Evolutionary conservation across 2,329 filamentous ascomycete genomes (phyloP), one percentile per base, ranked within the genome.

Genomic region (Epichloe brachyelytri): DNA sequence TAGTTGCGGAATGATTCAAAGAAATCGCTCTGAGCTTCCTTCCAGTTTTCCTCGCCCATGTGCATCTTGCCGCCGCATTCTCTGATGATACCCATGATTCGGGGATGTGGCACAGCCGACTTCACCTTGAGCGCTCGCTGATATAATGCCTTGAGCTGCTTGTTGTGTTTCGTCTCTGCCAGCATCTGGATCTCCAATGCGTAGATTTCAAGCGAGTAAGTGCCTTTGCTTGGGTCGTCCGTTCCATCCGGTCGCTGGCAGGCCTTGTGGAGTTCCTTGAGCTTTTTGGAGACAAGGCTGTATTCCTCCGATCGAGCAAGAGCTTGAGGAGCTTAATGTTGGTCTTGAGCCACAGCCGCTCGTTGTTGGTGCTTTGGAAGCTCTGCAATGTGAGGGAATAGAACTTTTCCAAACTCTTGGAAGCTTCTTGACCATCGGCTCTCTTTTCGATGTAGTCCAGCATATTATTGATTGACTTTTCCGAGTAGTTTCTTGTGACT

Each of bases 21-120:
- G 69, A 98, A 98, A 72, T 97, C 93, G 60, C 83, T 91, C 69
- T 97, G 90, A 1, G 93, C 93, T 62, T 90, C 88, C 66, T 93
- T 88, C 93, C 93, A 98, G 66, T 97, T 97, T 72, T 97, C 93
- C 75, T 98, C 93, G 67, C 87, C 93, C 93, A 98, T 97, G 72
- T 97, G 90, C 93, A 98, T 98, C 75, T 98, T 98, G 60, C 93
- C 93, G 62, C 93, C 93, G 65, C 93, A 98, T 71, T 98, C 93
- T 50, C 91, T 85, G 64, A 98, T 98, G 66, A 98, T 91, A 48
- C 93, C 93, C 88, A 97, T 96, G 66, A 98, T 95, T 71, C 95
- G 95, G 53, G 93, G 93, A 70, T 98, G 93, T 39, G 93, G 91
- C 12, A 98, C 93, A 0, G 93, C 93, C n/a, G 93, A 97, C 55